phyloP scores from a whole-genome alignment of 1,284 basidiomycete species.

The Ustilago trichophora region DNA sequence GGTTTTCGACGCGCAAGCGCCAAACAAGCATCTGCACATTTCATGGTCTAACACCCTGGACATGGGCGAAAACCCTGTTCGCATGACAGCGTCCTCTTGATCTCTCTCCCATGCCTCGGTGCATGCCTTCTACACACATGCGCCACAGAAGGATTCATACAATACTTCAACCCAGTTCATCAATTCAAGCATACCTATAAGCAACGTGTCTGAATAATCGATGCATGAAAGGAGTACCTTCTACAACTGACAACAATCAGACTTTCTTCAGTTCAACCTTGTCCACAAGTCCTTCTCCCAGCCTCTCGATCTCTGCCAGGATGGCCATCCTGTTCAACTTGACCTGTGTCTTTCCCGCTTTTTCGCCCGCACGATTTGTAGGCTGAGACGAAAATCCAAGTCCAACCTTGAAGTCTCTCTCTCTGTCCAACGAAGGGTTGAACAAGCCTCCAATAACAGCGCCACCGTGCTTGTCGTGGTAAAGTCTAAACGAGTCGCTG shows the following conservation, averaged over 20 bases:
- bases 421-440: slow-evolving; percentile 74
- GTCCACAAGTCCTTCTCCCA: slow-evolving; percentile 77
- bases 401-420: slow-evolving; percentile 79
- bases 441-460: slow-evolving; percentile 81
- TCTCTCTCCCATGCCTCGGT: too few relatives aligned
- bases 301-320: slow-evolving; percentile 79
- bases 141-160: too few relatives aligned
- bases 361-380: slow-evolving; percentile 40
- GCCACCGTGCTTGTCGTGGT: slow-evolving; percentile 86
- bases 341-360: slow-evolving; percentile 69
- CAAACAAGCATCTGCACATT: too few relatives aligned
- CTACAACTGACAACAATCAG: neutral
- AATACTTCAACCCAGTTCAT: too few relatives aligned
- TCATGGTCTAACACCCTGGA: too few relatives aligned
- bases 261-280: slow-evolving; percentile 24
- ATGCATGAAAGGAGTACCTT: too few relatives aligned
- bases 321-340: slow-evolving; percentile 77
- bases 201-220: too few relatives aligned
- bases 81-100: too few relatives aligned
- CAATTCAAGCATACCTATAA: too few relatives aligned
- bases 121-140: too few relatives aligned
- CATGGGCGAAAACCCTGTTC: too few relatives aligned
- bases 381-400: too few relatives aligned
- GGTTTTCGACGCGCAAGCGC: neutral
- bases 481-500: slow-evolving; percentile 81